Base-by-base conservation (phyloP, 768 basidiomycete genomes). In the Kwoniella sp. region DNA sequence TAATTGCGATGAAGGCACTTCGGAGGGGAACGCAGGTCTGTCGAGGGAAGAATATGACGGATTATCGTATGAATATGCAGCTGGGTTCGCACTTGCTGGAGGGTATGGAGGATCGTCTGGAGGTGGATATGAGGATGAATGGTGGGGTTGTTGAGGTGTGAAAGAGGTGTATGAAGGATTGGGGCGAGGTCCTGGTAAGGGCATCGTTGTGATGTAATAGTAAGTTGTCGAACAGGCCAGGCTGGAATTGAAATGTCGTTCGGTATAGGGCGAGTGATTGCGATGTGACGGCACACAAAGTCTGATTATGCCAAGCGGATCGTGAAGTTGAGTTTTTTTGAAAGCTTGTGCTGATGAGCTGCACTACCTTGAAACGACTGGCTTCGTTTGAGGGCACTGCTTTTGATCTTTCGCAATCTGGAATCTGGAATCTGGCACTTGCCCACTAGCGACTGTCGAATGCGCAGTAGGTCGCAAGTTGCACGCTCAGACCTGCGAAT, bases 111-210 rank as follows among this genome's bases (percentile, higher is more conserved):
- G 3, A 7, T 45, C 41, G 41, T 45, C 41, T n/a, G 13, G 53
- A 17, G 54, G n/a, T 23, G 53, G 31, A 25, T 47, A 34, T 28
- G 37, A 56, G 28, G 20, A 4, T 4, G 25, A 29, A 31, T 23
- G 52, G 5, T 37, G 20, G 23, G 34, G 34, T 34, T 34, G 34
- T 13, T 34, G 41, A 11, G 41, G 41, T 45, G 41, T 8, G 15
- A 11, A 45, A 3, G 41, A 45, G 15, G 51, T 22, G 50, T 55
- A 30, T 23, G 30, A 28, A 17, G 65, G 65, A 60, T 66, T 66
- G 13, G 65, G 65, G 25, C 65, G 37, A 53, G 65, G 65, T 2
- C 65, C 65, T 20, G 41, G 8, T 3, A 66, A 9, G 11, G 65
- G 65, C 65, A 66, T 65, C 2, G 48, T 51, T 41, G 13, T 3